Evolutionary conservation across 2,329 filamentous ascomycete genomes (phyloP), one percentile per base, ranked within the genome.

Genomic region (Alternaria triticina): DNA sequence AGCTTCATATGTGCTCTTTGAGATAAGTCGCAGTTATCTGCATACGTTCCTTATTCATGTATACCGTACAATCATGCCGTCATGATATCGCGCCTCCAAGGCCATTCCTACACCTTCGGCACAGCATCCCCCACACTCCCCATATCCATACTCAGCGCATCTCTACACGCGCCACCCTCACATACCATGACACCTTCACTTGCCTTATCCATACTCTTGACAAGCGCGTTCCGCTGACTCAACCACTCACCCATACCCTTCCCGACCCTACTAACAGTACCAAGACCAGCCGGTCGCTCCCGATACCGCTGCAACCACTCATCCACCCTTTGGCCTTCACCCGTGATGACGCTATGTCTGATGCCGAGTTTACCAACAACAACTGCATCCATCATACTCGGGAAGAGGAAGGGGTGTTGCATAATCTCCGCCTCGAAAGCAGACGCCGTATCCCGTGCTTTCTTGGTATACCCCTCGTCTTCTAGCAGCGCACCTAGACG

Each of bases 321-420:
- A 5, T 82, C 77, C 0, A 82, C 80, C 45, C 67, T 77, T 49
- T 77, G 78, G 28, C 77, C 84, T 46, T 83, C 80, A 9, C 86
- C 84, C 1, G 86, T 82, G 6, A 90, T 82, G 10, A 90, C 85
- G 3, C 89, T 77, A 17, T 86, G 86, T 57, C 86, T 86, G 3
- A 89, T 86, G 0, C 94, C 94, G 4, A 97, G 80, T 62, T 90
- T 87, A 5, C 90, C 88, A 1, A 89, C 88, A 10, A 97, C 92
- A 3, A 98, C 88, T 0, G 87, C 87, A 4, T 88, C 87, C 71
- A 98, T 85, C 71, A 98, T 85, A 5, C 91, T 91, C 0, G 92
- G 90, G 80, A 96, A 98, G 3, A 98, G 85, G 85, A 96, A 97
- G 0, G 96, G 94, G 72, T 98, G 94, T 78, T 98, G 94, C 74